phyloP scores from a whole-genome alignment of 176 grass and related monocot genomes.

The Bothriochloa decipiens region DNA sequence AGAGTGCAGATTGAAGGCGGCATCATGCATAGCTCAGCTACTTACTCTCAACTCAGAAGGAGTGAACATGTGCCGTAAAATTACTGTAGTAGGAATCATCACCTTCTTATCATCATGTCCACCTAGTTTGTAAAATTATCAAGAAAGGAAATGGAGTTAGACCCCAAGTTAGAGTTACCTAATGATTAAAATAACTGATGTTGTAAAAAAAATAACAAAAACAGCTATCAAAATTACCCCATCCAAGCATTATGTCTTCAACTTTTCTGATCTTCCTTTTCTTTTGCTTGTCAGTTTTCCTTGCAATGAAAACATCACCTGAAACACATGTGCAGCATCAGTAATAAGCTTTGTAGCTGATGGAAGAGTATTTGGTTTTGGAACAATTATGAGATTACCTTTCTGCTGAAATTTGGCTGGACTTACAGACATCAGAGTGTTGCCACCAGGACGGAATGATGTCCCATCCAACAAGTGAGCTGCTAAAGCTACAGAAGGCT shows the following conservation, averaged over 20 bases:
- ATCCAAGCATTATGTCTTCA: slow-evolving; percentile 95
- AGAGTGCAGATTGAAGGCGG: not conserved
- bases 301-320: slow-evolving; percentile 81
- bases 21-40: slow-evolving; percentile 36
- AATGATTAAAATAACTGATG: slow-evolving; percentile 21
- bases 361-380: slow-evolving; percentile 9
- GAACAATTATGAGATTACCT: slow-evolving; percentile 51
- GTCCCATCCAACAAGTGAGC: slow-evolving; percentile 82
- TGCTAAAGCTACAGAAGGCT: slow-evolving; percentile 88
- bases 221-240: slow-evolving; percentile 64
- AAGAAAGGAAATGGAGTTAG: slow-evolving; percentile 4
- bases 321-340: slow-evolving; percentile 35
- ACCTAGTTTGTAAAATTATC: slow-evolving; percentile 60
- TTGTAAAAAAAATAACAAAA: not conserved
- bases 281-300: slow-evolving; percentile 84
- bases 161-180: slow-evolving; percentile 18
- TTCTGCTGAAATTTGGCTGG: slow-evolving; percentile 86
- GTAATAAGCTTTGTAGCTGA: slow-evolving; percentile 29
- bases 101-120: slow-evolving; percentile 93
- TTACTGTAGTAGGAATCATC: slow-evolving; percentile 66
- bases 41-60: slow-evolving; percentile 90
- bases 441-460: slow-evolving; percentile 83
- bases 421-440: slow-evolving; percentile 78
- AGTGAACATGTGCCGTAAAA: slow-evolving; percentile 86
- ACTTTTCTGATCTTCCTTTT: slow-evolving; percentile 91